Base-by-base conservation (phyloP, 139 green algal genomes). In the Chlorella sp. region DNA sequence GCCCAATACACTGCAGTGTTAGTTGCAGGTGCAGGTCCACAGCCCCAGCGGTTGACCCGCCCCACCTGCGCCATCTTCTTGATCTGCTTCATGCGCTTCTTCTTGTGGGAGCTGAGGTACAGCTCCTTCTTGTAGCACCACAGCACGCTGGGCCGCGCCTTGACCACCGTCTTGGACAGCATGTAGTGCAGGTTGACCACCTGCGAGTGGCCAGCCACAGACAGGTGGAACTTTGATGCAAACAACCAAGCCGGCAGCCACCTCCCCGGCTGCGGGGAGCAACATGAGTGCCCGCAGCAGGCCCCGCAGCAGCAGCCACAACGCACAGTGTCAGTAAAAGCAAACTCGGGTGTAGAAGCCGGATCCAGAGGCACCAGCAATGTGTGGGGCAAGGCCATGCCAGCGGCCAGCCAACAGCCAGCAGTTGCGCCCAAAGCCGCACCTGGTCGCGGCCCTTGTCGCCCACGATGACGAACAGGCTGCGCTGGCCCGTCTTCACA, bases 101-200 rank as follows among this genome's bases (percentile, higher is more conserved):
- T 98, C 55, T 90, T 90, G 92, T 99, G 94, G 80, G 93, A 97
- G 65, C 56, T 78, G 11, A 99, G 86, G 81, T 98, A 94, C 13
- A 99, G 89, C 36, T 99, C 96, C 87, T 98, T 98, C 89, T 99
- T 99, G 93, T 99, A 99, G 94, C 97, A 99, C 97, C 97, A 99
- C 23, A 99, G 92, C 74, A 99, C 97, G 23, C 90, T 95, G 5
- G 97, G 97, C 73, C 97, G 88, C 36, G 96, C 94, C 81, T 98
- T 98, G n/a, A 99, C 97, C 17, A 92, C 89, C 21, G 95, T 95
- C 82, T 99, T 99, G 44, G 88, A 95, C 0, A 99, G 95, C 96
- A 99, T 97, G 92, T 99, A 99, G 92, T 99, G 97, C 83, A 99
- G 86, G 87, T 99, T 99, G 23, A 99, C 97, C 4, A 99, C 94